A percentile compares a stretch with the other conserved stretches of the same genome.
phyloP scores from a whole-genome alignment of 2,329 filamentous ascomycete genomes.

The Neoarthrinium moseri region DNA sequence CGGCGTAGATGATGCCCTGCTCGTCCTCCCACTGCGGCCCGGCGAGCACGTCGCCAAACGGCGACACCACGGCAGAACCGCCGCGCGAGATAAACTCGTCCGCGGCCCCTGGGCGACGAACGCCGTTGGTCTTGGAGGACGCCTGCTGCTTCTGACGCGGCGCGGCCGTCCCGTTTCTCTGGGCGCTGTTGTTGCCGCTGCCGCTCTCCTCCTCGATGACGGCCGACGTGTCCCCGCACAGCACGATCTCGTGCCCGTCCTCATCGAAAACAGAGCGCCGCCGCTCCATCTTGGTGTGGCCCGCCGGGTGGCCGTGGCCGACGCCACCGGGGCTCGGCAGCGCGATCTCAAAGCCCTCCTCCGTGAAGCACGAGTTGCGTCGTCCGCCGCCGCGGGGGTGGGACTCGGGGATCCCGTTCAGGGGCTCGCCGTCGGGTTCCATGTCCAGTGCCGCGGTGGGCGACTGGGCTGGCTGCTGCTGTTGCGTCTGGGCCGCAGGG shows the following conservation, averaged over 20 bases:
- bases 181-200: constrained; percentile 13
- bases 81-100: constrained; percentile 63
- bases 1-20: constrained; percentile 63
- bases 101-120: background rate
- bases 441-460: background rate
- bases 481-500: constrained; percentile 36
- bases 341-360: constrained; percentile 48
- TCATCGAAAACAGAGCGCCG: constrained; percentile 47
- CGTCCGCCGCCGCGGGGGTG: constrained; percentile 13
- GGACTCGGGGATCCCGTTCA: constrained; percentile 7
- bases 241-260: constrained; percentile 55
- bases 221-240: constrained; percentile 21
- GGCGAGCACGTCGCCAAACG: constrained; percentile 74
- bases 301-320: constrained; percentile 16
- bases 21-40: constrained; percentile 84
- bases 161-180: background rate
- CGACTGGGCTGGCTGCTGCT: background rate
- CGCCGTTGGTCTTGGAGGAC: background rate
- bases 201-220: constrained; percentile 21
- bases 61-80: constrained; percentile 79
- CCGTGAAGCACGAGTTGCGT: constrained; percentile 41
- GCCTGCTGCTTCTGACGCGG: background rate
- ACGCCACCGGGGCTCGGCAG: constrained; percentile 26
- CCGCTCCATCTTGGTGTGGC: constrained; percentile 20
- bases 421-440: background rate